These are phyloP conservation scores for Paramecium biaurelia DNA, from an alignment of 73 alveolate genomes.

Conservation along the genomic window DNA sequence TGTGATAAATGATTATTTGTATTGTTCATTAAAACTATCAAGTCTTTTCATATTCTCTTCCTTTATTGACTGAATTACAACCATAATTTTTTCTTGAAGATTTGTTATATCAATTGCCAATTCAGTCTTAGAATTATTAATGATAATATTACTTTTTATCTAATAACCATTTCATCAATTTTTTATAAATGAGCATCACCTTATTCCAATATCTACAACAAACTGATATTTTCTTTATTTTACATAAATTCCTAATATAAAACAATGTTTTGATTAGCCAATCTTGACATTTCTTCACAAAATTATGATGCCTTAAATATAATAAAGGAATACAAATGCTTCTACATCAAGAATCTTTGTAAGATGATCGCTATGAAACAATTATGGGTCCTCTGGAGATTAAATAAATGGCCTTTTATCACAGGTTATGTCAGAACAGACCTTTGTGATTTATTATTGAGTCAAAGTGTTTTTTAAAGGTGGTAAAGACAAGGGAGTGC, in stretches of 20 bases:
- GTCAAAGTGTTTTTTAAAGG: background rate
- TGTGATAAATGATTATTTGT: conserved; percentile 1
- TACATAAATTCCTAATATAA: conserved; percentile 35
- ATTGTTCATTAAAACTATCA: background rate
- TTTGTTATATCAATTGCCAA: conserved; percentile 29
- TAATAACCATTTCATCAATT: conserved; percentile 14
- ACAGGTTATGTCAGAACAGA: conserved; percentile 26
- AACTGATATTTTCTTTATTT: conserved; percentile 29
- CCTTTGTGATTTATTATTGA: background rate
- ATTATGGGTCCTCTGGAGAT: background rate
- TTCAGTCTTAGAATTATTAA: conserved; percentile 6
- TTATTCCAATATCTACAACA: background rate
- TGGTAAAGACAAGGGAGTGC: conserved; percentile 2
- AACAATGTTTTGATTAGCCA: conserved; percentile 15
- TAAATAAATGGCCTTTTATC: conserved; percentile 35
- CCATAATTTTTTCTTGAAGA: conserved; percentile 27
- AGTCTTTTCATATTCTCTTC: conserved; percentile 48
- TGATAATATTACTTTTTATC: background rate
- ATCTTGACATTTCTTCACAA: conserved; percentile 44
- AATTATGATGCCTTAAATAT: background rate
- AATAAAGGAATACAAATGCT: background rate
- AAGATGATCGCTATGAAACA: background rate
- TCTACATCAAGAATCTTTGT: background rate
- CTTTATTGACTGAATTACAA: background rate
- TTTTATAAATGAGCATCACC: background rate